Conservation (phyloP, 139 green algal species). For the Chlamydomonas asymmetrica region DNA sequence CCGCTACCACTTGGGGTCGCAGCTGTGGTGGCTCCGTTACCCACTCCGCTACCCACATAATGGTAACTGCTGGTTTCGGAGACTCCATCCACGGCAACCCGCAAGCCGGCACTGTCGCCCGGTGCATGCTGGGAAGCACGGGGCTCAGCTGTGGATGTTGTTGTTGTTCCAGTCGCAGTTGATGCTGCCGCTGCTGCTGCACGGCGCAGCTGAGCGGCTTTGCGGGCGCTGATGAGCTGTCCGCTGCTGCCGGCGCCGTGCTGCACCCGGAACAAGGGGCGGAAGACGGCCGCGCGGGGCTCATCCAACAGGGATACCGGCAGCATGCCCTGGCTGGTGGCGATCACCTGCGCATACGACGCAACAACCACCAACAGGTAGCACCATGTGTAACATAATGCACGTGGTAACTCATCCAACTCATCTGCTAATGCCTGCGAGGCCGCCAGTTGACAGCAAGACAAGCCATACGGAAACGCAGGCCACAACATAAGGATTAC, state of each 20-base stretch:
- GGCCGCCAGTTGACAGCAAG: neutral
- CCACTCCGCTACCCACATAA: neutral
- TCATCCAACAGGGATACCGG: conserved; percentile 19
- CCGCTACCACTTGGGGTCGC: neutral
- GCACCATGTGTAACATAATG: too few relatives aligned
- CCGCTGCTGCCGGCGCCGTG: neutral
- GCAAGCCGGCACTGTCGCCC: neutral
- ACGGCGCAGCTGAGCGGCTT: neutral
- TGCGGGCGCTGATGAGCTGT: conserved; percentile 4
- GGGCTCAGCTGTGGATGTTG: neutral
- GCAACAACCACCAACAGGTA: neutral
- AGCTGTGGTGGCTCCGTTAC: neutral
- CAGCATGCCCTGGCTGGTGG: neutral
- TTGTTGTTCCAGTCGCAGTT: neutral
- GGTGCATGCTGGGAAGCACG: neutral
- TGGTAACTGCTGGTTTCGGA: neutral
- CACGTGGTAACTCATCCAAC: too few relatives aligned
- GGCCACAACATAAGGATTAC: neutral
- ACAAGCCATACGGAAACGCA: neutral
- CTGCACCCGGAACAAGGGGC: neutral
- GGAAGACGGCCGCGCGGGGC: conserved; percentile 20
- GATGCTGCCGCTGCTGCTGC: neutral
- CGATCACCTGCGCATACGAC: conserved; percentile 3
- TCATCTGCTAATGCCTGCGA: too few relatives aligned
- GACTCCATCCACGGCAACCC: neutral